Percentiles rank a stretch among this genome's conserved stretches.
These are phyloP conservation scores for Cladosporium sp. DNA, from an alignment of 2,329 filamentous ascomycete genomes.

Conservation along the genomic window DNA sequence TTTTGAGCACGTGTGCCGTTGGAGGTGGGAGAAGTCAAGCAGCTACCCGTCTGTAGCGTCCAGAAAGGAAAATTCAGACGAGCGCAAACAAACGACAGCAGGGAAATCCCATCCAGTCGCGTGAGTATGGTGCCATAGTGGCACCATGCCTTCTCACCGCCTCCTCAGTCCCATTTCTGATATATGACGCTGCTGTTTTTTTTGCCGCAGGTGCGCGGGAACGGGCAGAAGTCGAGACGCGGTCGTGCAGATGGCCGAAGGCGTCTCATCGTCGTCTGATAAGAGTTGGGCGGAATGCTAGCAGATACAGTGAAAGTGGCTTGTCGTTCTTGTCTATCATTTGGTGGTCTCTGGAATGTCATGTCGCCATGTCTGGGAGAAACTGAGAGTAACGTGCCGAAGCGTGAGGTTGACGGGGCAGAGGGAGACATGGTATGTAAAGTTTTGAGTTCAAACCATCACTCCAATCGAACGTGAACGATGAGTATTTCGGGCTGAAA, in stretches of 20 bases:
- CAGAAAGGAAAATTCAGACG: background rate
- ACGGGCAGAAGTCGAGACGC: background rate
- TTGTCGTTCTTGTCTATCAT: background rate
- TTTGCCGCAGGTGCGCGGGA: background rate
- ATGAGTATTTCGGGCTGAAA: background rate
- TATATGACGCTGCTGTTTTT: background rate
- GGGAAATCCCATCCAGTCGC: background rate
- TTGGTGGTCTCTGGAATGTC: background rate
- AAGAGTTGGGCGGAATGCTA: background rate
- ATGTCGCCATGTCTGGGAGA: background rate
- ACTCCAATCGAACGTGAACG: background rate
- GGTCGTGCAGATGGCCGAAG: background rate
- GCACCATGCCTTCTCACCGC: background rate
- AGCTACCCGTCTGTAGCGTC: background rate
- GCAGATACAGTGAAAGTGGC: background rate
- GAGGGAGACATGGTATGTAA: background rate
- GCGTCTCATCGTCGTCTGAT: background rate
- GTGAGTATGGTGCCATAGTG: background rate
- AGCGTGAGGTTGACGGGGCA: background rate
- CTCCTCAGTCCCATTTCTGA: background rate
- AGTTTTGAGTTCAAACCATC: background rate
- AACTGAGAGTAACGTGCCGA: background rate
- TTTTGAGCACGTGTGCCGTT: background rate
- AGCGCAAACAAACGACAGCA: background rate
- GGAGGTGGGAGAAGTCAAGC: background rate